These are phyloP conservation scores for Penicillium pulvis DNA, from an alignment of 495 filamentous ascomycete species.

Conservation along the genomic window DNA sequence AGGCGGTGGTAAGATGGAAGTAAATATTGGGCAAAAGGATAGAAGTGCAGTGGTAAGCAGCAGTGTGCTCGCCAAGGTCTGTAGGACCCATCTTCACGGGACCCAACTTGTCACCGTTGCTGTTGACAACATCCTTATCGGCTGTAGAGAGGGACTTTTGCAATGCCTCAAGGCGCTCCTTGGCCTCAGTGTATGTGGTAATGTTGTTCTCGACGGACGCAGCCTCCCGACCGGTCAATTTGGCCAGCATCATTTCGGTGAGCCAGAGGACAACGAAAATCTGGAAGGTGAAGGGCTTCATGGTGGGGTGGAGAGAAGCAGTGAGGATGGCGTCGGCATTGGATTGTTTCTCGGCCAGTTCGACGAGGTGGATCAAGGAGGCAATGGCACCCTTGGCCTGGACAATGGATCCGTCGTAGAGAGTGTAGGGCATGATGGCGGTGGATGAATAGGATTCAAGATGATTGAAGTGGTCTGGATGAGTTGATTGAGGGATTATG, in stretches of 20 bases:
- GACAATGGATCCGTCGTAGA: slow-evolving; percentile 36
- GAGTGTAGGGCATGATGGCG: slow-evolving; percentile 21
- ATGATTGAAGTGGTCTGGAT: neutral
- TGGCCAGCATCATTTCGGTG: slow-evolving; percentile 27
- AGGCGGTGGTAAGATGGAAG: slow-evolving; percentile 60
- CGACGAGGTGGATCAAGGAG: slow-evolving; percentile 27
- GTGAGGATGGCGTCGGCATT: slow-evolving; percentile 19
- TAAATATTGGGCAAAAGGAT: slow-evolving; percentile 54
- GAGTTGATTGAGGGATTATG: too few relatives aligned
- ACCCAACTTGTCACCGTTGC: slow-evolving; percentile 5
- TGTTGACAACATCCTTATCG: slow-evolving; percentile 36
- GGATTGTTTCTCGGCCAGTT: slow-evolving; percentile 23
- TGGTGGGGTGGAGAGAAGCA: slow-evolving; percentile 40
- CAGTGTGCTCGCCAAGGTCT: slow-evolving; percentile 5
- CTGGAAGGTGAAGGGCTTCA: slow-evolving; percentile 49
- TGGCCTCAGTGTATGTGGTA: slow-evolving; percentile 25
- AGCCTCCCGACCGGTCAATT: slow-evolving; percentile 32
- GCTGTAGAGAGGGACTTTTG: slow-evolving; percentile 36
- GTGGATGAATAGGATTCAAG: neutral
- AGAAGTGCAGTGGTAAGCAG: slow-evolving; percentile 30
- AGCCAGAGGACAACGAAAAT: slow-evolving; percentile 36
- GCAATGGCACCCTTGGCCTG: slow-evolving; percentile 24
- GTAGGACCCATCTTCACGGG: slow-evolving; percentile 10
- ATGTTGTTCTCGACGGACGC: slow-evolving; percentile 34
- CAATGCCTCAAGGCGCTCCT: slow-evolving; percentile 40